Percentiles rank a stretch among this genome's conserved stretches.
Conservation (phyloP, 345 rosid species). For the Eucalyptus fibrosa region DNA sequence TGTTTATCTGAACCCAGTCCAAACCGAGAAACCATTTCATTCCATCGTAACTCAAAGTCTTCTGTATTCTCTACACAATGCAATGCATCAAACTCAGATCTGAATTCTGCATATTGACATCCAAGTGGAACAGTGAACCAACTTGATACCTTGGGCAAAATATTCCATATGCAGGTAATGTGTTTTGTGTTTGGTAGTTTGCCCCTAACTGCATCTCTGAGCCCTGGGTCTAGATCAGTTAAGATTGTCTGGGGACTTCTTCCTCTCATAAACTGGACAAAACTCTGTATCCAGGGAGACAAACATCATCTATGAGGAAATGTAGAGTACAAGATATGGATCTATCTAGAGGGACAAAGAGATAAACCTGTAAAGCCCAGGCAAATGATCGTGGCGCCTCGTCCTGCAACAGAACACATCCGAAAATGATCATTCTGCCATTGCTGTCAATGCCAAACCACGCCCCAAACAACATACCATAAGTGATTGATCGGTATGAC, state of each 20-base stretch:
- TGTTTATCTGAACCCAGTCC: conserved; percentile 78
- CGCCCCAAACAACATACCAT: conserved; percentile 67
- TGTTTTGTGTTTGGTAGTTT: conserved; percentile 72
- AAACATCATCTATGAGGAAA: conserved; percentile 7
- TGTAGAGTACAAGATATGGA: neutral
- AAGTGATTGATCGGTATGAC: conserved; percentile 63
- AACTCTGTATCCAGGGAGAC: conserved; percentile 55
- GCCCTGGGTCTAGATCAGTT: conserved; percentile 71
- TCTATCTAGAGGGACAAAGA: neutral
- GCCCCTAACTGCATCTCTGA: conserved; percentile 65
- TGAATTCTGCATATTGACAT: conserved; percentile 63
- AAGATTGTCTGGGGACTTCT: conserved; percentile 69
- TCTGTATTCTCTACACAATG: conserved; percentile 44
- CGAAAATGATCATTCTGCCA: conserved; percentile 61
- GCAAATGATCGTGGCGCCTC: conserved; percentile 51
- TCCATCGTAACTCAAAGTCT: conserved; percentile 80
- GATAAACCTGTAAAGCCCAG: conserved; percentile 90
- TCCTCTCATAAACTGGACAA: conserved; percentile 75
- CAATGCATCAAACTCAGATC: conserved; percentile 54
- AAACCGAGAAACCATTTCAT: conserved; percentile 52
- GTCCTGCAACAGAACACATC: conserved; percentile 78
- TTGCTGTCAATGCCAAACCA: conserved; percentile 68
- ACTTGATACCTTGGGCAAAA: conserved; percentile 64
- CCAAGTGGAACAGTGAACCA: conserved; percentile 76
- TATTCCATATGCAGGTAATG: conserved; percentile 51